phyloP scores from a whole-genome alignment of 805 yeast species.

The Torulaspora quercuum region DNA sequence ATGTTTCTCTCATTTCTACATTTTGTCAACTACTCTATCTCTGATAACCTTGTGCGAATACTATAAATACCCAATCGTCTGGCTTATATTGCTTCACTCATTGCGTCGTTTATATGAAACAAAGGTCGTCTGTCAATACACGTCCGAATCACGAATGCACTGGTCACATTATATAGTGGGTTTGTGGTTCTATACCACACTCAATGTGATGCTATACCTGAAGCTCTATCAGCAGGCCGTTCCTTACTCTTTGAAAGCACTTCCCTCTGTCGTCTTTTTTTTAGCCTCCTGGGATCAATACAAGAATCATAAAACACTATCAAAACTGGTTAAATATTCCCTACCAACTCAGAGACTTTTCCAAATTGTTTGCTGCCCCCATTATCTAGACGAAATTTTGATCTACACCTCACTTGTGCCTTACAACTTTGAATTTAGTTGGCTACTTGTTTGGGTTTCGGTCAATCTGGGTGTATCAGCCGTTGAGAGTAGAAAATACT shows the following conservation, averaged over 20 bases:
- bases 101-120: constrained; percentile 56
- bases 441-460: constrained; percentile 34
- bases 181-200: constrained; percentile 50
- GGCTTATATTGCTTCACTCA: constrained; percentile 47
- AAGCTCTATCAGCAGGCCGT: constrained; percentile 26
- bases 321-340: constrained; percentile 52
- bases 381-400: constrained; percentile 62
- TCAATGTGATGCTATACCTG: constrained; percentile 41
- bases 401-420: constrained; percentile 44
- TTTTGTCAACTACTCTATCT: constrained; percentile 41
- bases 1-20: constrained; percentile 62
- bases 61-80: constrained; percentile 20
- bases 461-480: constrained; percentile 56
- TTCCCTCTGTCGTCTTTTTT: constrained; percentile 24
- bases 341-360: constrained; percentile 53
- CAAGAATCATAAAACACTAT: constrained; percentile 47
- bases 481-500: constrained; percentile 48
- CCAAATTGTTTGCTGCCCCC: constrained; percentile 55
- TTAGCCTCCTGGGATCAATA: constrained; percentile 34
- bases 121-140: constrained; percentile 45
- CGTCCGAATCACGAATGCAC: constrained; percentile 52
- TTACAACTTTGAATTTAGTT: constrained; percentile 20
- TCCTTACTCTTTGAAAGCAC: constrained; percentile 12
- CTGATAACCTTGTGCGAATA: constrained; percentile 17
- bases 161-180: constrained; percentile 67